These are phyloP conservation scores for Quercus parvula DNA, from an alignment of 306 rosid species.

Conservation along the genomic window DNA sequence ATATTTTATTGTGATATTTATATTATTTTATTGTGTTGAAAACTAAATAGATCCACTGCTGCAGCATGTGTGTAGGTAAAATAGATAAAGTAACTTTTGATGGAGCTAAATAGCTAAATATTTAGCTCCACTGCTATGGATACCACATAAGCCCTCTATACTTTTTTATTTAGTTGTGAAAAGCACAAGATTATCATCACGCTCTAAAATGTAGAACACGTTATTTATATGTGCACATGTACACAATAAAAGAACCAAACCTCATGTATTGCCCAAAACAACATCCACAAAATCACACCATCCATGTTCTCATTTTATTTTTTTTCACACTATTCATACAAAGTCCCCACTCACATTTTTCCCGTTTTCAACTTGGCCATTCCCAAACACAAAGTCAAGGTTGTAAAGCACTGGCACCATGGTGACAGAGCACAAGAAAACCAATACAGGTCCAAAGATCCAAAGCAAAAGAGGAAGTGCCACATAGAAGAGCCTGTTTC, in stretches of 20 bases:
- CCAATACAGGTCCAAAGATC: conserved; percentile 93
- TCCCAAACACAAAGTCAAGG: conserved; percentile 56
- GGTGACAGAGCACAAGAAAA: conserved; percentile 59
- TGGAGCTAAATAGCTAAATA: no score
- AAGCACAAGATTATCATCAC: background rate
- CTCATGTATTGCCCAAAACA: background rate
- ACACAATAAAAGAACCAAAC: background rate
- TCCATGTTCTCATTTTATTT: background rate
- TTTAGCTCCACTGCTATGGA: background rate
- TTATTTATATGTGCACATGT: background rate
- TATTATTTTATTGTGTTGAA: no score
- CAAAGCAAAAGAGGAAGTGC: conserved; percentile 83
- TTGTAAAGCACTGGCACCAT: conserved; percentile 85
- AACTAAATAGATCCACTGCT: no score
- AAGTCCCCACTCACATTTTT: conserved; percentile 12
- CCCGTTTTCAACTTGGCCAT: conserved; percentile 25
- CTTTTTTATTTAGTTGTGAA: background rate
- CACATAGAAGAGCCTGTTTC: conserved; percentile 76
- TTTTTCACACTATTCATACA: conserved; percentile 16
- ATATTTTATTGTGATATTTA: no score
- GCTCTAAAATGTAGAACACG: background rate
- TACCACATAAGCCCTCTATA: background rate
- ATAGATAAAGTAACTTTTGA: no score
- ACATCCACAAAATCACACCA: background rate
- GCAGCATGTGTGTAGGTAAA: no score